Percentiles rank a stretch among this genome's conserved stretches.
These are phyloP conservation scores for Paraglomus occultum DNA, from an alignment of 192 early-diverging fungal species.

Conservation along the genomic window DNA sequence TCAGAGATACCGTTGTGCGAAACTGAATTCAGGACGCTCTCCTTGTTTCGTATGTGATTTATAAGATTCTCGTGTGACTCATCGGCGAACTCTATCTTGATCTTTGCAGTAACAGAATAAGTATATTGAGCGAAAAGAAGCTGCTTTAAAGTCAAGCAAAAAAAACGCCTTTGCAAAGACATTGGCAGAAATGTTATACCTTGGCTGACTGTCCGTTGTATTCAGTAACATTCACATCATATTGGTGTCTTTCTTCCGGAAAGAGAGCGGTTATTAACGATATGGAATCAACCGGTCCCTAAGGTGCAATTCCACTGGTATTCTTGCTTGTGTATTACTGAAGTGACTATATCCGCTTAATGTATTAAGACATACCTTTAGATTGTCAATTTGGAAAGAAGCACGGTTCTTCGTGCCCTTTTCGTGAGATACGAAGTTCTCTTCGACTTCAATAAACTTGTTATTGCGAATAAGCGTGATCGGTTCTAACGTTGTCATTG, in stretches of 20 bases:
- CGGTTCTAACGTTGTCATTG: background rate
- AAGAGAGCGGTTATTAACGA: background rate
- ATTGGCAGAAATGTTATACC: background rate
- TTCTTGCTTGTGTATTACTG: no score
- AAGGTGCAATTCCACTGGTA: no score
- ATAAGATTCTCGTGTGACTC: background rate
- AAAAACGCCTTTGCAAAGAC: no score
- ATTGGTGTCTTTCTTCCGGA: background rate
- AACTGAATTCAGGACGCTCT: background rate
- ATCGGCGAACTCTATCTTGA: background rate
- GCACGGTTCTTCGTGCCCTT: background rate
- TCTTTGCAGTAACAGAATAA: background rate
- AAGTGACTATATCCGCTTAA: no score
- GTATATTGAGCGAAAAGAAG: background rate
- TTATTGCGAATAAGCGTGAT: conserved; percentile 6
- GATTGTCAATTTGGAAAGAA: conserved; percentile 5
- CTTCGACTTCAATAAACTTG: conserved; percentile 1
- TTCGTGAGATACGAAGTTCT: conserved; percentile 1
- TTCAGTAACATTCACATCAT: background rate
- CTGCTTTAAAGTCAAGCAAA: background rate
- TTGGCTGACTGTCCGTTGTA: background rate
- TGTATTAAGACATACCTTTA: background rate
- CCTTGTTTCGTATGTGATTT: background rate
- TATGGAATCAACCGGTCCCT: background rate
- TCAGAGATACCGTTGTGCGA: conserved; percentile 9